Conservation (phyloP, 2,329 filamentous ascomycete species). For the Aspergillus sp. region DNA sequence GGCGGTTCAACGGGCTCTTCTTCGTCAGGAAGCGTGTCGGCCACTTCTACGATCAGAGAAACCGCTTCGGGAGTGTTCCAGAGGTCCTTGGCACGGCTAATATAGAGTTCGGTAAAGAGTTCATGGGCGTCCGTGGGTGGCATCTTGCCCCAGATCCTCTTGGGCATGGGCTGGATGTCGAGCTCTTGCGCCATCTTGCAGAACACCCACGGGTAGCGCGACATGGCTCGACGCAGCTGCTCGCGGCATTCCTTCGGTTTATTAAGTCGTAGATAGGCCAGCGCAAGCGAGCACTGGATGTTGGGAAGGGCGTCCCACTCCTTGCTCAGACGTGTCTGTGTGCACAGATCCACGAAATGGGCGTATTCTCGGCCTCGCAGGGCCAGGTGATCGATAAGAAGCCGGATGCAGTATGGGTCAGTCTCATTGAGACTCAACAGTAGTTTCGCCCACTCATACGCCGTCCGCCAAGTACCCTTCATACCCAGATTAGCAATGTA, state of each 20-base stretch:
- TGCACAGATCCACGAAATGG: slow-evolving; percentile 71
- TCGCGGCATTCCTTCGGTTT: slow-evolving; percentile 66
- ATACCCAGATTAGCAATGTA: slow-evolving; percentile 83
- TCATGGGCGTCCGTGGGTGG: slow-evolving; percentile 65
- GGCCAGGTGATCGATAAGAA: slow-evolving; percentile 81
- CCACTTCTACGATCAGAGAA: slow-evolving; percentile 68
- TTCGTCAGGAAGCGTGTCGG: slow-evolving; percentile 54
- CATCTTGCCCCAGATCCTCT: slow-evolving; percentile 77
- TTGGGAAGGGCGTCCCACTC: slow-evolving; percentile 64
- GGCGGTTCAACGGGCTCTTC: slow-evolving; percentile 47
- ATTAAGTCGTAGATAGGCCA: slow-evolving; percentile 73
- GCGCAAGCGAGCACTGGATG: slow-evolving; percentile 71
- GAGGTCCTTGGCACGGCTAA: slow-evolving; percentile 73
- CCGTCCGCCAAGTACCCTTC: slow-evolving; percentile 92
- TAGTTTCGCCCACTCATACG: slow-evolving; percentile 90
- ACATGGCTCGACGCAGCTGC: slow-evolving; percentile 67
- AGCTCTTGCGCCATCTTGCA: slow-evolving; percentile 77
- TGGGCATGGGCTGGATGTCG: slow-evolving; percentile 72
- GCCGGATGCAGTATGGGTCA: slow-evolving; percentile 80
- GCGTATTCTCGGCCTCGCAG: slow-evolving; percentile 76
- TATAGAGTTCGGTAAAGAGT: slow-evolving; percentile 74
- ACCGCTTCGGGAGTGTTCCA: slow-evolving; percentile 80
- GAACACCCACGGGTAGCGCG: slow-evolving; percentile 80
- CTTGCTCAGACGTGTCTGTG: slow-evolving; percentile 52
- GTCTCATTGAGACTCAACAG: slow-evolving; percentile 71